Evolutionary conservation across 1,284 basidiomycete genomes (phyloP), one percentile per base, ranked within the genome.

Genomic region (Macrocystidia cucumis): DNA sequence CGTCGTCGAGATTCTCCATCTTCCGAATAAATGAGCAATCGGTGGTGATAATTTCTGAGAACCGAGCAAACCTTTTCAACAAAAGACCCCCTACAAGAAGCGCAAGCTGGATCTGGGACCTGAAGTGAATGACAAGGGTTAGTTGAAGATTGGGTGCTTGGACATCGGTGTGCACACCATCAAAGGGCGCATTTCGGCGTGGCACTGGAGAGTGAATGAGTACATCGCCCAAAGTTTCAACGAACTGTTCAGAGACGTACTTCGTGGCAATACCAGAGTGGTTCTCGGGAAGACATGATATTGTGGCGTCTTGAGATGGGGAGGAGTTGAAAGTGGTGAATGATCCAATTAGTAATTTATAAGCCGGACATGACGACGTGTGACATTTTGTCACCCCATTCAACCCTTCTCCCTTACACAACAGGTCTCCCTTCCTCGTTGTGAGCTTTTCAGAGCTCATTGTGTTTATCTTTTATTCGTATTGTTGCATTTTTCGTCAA

Each of bases 201-300:
- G 67, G 49, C 85, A 88, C 85, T 85, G 49, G 9, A 17, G 32
- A 35, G 22, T 44, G 35, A 33, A 32, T 42, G 38, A 52, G 35
- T 50, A 13, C 14, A 17, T 14, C 11, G 12, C 3, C 9, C 34
- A 14, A 16, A 28, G 8, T 14, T 43, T 47, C 17, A 41, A 35
- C 21, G 39, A 42, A 4, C 49, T 33, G 33, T 38, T 19, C 34
- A 32, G n/a, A 31, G 5, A 57, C 65, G 12, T 29, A 79, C 83
- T 61, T 85, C 66, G 53, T 88, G 80, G 43, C 84, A 88, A 50
- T 65, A 88, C 84, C 85, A 88, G 50, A 84, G 52, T 5, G 79
- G 74, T 44, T 82, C 78, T 56, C 78, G 62, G 11, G 72, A 62
- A 6, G 79, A 78, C 81, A 85, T 85, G n/a, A n/a, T n/a, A n/a